Percentiles rank a stretch among this genome's conserved stretches.
Evolutionary conservation across 306 rosid genomes (phyloP).

Genomic region (Chamaecrista fasciculata): DNA sequence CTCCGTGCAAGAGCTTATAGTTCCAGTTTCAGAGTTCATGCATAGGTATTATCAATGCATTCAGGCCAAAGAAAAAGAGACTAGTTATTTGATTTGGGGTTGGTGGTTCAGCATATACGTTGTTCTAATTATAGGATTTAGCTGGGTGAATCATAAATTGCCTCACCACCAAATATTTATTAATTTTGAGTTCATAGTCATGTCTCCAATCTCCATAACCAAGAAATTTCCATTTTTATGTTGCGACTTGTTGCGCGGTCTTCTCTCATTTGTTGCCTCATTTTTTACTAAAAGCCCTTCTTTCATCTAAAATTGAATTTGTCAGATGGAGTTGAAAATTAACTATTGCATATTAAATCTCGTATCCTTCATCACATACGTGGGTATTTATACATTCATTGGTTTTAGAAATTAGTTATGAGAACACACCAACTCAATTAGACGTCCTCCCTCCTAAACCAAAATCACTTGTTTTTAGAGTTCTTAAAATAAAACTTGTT

Average conservation of each 20-base stretch:
- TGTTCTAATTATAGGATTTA: background rate
- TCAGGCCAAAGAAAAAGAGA: too few species aligned
- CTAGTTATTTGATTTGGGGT: background rate
- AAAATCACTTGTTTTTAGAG: background rate
- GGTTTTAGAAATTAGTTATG: constrained; percentile 18
- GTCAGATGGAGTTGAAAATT: constrained; percentile 9
- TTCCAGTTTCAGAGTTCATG: background rate
- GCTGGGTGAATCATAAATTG: constrained; percentile 4
- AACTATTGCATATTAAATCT: background rate
- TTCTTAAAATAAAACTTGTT: background rate
- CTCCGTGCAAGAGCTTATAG: background rate
- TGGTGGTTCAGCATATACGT: constrained; percentile 6
- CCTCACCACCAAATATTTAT: background rate
- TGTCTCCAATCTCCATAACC: background rate
- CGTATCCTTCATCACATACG: background rate
- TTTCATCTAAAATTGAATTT: background rate
- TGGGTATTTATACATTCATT: background rate
- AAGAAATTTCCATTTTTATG: constrained; percentile 25
- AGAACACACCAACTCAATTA: background rate
- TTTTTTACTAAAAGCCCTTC: background rate
- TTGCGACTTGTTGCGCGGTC: constrained; percentile 1
- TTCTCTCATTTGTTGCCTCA: constrained; percentile 12
- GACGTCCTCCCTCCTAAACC: background rate
- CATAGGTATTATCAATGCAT: background rate
- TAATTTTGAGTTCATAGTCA: background rate